Conservation (phyloP, 805 yeast genomes). For the Kurtzmaniella fragi region DNA sequence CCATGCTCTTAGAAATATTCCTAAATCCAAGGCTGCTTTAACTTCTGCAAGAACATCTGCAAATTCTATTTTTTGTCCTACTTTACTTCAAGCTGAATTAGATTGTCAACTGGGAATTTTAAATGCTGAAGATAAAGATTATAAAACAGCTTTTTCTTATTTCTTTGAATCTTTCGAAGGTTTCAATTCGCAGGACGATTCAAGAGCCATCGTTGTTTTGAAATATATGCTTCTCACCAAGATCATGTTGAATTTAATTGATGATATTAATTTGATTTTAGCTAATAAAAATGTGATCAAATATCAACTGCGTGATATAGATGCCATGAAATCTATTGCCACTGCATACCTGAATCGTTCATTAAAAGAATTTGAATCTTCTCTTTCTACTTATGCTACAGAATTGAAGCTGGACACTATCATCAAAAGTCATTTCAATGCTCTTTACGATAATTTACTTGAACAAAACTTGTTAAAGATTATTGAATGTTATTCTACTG, state of each 20-base stretch:
- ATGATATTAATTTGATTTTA: constrained; percentile 77
- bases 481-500: constrained; percentile 93
- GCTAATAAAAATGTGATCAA: constrained; percentile 63
- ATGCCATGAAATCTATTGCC: constrained; percentile 93
- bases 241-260: constrained; percentile 84
- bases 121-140: constrained; percentile 96
- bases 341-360: constrained; percentile 87
- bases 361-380: constrained; percentile 83
- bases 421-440: constrained; percentile 86
- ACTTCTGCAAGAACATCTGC: constrained; percentile 97
- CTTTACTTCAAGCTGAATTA: constrained; percentile 88
- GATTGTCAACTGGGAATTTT: constrained; percentile 94
- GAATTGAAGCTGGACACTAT: constrained; percentile 85
- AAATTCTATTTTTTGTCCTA: constrained; percentile 93
- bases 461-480: constrained; percentile 92
- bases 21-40: constrained; percentile 87
- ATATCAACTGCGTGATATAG: constrained; percentile 79
- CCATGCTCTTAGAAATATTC: constrained; percentile 84
- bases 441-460: constrained; percentile 85
- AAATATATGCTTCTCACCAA: constrained; percentile 91
- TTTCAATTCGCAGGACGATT: constrained; percentile 63
- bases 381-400: constrained; percentile 60
- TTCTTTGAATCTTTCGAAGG: constrained; percentile 95
- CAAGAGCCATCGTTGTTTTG: constrained; percentile 63
- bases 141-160: constrained; percentile 91